Conservation (phyloP, 257 asterid genomes). For the Gardenia jasminoides region DNA sequence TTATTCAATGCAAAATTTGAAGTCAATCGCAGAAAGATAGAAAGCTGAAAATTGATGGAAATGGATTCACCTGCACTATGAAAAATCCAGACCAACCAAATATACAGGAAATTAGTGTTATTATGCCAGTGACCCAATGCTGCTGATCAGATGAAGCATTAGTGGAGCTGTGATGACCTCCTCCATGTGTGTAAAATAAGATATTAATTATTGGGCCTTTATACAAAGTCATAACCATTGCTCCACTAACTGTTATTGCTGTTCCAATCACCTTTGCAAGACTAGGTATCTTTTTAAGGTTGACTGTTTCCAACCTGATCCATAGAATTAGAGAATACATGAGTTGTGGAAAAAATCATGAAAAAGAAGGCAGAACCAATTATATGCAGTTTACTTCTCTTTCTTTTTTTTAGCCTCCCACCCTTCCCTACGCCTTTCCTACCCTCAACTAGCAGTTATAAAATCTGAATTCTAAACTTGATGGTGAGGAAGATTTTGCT, state of each 20-base stretch:
- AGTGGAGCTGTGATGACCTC: constrained; percentile 30
- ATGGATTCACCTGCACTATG: constrained; percentile 56
- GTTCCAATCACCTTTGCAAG: constrained; percentile 85
- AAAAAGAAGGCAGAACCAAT: background rate
- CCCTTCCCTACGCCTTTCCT: too few species aligned
- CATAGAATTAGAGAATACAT: background rate
- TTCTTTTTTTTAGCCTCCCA: too few species aligned
- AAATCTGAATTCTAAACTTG: too few species aligned
- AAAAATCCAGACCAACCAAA: constrained; percentile 86
- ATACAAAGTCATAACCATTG: constrained; percentile 92
- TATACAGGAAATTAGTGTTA: constrained; percentile 53
- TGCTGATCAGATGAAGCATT: constrained; percentile 42
- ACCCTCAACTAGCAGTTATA: too few species aligned
- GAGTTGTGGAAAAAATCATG: background rate
- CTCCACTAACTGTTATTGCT: constrained; percentile 64
- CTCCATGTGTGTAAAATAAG: constrained; percentile 42
- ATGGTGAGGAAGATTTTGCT: too few species aligned
- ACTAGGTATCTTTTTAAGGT: constrained; percentile 48
- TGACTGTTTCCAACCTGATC: constrained; percentile 68
- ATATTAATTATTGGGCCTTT: constrained; percentile 74
- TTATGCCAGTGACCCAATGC: constrained; percentile 72
- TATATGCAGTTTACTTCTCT: too few species aligned
- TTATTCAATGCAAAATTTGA: too few species aligned
- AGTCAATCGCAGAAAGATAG: background rate
- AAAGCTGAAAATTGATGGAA: background rate